Conservation (phyloP, 257 asterid genomes). For the Solanum habrochaites region DNA sequence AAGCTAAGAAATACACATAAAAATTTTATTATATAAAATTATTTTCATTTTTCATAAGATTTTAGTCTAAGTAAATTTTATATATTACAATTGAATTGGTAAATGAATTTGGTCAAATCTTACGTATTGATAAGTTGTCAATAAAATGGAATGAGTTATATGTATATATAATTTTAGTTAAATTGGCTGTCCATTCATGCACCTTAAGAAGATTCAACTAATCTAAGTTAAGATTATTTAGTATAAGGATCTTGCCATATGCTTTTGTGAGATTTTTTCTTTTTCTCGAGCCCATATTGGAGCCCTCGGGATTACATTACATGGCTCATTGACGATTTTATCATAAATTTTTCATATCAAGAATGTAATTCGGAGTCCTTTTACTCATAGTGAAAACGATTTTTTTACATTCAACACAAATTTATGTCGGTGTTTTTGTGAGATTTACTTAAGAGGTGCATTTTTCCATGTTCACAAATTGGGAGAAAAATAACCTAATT, state of each 20-base stretch:
- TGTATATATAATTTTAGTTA: neutral
- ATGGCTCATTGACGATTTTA: fast-evolving
- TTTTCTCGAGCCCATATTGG: neutral
- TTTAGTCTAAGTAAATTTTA: neutral
- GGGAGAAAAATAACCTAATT: neutral
- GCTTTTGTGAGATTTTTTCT: neutral
- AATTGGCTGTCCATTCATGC: neutral
- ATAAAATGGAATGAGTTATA: neutral
- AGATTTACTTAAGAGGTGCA: neutral
- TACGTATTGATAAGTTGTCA: too few species aligned
- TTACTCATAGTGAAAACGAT: too few species aligned
- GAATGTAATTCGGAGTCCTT: fast-evolving
- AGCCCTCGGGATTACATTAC: fast-evolving
- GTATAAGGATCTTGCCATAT: neutral
- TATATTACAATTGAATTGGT: neutral
- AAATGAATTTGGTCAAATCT: neutral
- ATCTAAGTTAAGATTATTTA: neutral
- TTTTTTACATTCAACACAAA: neutral
- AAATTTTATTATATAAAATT: neutral
- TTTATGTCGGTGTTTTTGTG: neutral
- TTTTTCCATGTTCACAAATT: neutral
- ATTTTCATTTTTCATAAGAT: neutral
- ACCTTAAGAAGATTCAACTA: neutral
- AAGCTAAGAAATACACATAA: neutral
- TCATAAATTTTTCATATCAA: too few species aligned